Base-by-base conservation (phyloP, 2,329 filamentous ascomycete species). In the Zasmidium angulare region DNA sequence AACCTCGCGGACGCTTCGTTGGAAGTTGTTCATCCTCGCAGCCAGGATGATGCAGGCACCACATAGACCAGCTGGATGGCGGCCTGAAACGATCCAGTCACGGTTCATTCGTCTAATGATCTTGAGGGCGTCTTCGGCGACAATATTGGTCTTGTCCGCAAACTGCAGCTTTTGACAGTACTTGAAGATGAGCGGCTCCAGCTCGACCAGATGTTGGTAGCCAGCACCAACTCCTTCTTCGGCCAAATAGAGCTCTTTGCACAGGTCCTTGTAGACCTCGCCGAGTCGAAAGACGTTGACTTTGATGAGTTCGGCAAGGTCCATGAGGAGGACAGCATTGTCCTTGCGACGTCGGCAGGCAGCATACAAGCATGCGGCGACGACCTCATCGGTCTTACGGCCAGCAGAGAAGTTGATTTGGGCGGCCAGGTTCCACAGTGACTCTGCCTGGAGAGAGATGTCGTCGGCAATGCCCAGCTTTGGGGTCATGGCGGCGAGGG, bases 21-120 rank as follows among this genome's bases (percentile, higher is more conserved):
- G 89, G 72, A 96, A 99, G 75, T 98, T 98, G 82, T 97, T 96
- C 89, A 98, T 98, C 54, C 95, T 89, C 9, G 95, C 93, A 6
- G 95, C 95, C 74, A 99, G 88, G 62, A 99, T 90, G 50, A 99
- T 84, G 66, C 93, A 96, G 12, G 95, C 95, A 62, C 95, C 95
- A 74, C 93, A 97, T 56, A 98, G 88, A 66, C 95, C 95, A 6
- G 93, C 93, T 17, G 95, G 95, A 46, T 95, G 88, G 70, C 95
- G 89, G 68, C 95, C 95, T 72, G 93, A 91, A 50, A 93, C 89
- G 86, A 99, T 98, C 93, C 95, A 98, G 77, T 99, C 95, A 55
- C 91, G 84, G 65, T 91, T 93, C 95, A 99, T 98, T 62, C 95
- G 88, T 74, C 89, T 88, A 57, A 96, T 87, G 54, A 99, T 89